Conservation (phyloP, 768 basidiomycete species). For the Auricularia sp. region DNA sequence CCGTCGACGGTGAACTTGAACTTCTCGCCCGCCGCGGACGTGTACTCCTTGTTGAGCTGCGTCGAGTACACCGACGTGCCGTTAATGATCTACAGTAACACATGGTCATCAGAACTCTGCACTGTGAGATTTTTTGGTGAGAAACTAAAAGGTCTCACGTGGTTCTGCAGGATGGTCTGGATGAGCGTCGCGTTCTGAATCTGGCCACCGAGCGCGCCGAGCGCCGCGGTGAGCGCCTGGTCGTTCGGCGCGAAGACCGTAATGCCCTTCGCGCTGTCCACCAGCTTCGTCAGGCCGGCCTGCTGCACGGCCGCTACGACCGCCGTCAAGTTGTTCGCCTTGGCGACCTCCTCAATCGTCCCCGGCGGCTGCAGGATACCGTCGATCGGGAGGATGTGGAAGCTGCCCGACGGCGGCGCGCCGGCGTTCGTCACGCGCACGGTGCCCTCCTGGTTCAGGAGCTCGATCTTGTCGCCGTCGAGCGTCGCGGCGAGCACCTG, state of each 20-base stretch:
- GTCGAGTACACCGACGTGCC: constrained; percentile 58
- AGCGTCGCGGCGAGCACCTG: constrained; percentile 47
- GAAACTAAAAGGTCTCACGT: constrained; percentile 29
- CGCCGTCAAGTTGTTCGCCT: constrained; percentile 31
- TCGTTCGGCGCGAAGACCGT: constrained; percentile 61
- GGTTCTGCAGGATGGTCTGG: constrained; percentile 41
- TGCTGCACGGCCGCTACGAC: constrained; percentile 23
- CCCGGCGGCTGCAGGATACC: constrained; percentile 45
- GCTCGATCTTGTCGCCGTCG: constrained; percentile 28
- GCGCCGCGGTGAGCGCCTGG: constrained; percentile 32
- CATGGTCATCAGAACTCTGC: background rate
- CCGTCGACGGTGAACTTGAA: constrained; percentile 43
- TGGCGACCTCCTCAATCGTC: constrained; percentile 32
- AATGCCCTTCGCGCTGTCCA: constrained; percentile 37
- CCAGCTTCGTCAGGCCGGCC: constrained; percentile 26
- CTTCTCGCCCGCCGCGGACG: constrained; percentile 47
- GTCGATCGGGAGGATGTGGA: constrained; percentile 39
- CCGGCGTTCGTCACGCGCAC: constrained; percentile 26
- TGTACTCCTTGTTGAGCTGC: constrained; percentile 29
- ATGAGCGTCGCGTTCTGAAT: constrained; percentile 38
- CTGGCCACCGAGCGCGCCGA: constrained; percentile 23
- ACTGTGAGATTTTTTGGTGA: no score
- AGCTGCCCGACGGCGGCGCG: constrained; percentile 27
- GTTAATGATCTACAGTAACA: constrained; percentile 44
- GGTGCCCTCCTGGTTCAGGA: constrained; percentile 41